Percentiles rank a stretch among this genome's conserved stretches.
Conservation (phyloP, 2,329 filamentous ascomycete genomes). For the Colletotrichum higginsianum region DNA sequence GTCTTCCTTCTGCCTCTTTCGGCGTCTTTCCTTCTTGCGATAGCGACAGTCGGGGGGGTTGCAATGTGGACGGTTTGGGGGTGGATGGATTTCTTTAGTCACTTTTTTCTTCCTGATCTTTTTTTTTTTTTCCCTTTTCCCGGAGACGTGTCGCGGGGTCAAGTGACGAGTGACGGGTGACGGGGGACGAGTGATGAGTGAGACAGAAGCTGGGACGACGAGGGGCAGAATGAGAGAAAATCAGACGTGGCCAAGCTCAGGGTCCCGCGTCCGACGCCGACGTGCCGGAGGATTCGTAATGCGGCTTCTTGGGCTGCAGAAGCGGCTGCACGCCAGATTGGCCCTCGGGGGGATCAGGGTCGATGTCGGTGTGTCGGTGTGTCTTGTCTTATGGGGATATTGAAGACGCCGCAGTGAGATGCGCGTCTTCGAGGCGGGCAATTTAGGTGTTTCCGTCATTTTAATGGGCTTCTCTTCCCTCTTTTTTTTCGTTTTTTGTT, state of each 20-base stretch:
- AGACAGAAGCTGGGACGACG: constrained; percentile 4
- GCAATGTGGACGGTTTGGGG: too few relatives aligned
- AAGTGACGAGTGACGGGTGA: constrained; percentile 17
- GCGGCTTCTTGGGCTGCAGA: constrained; percentile 26
- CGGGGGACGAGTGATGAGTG: background rate
- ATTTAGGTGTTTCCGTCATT: background rate
- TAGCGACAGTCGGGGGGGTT: constrained; percentile 25
- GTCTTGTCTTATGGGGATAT: background rate
- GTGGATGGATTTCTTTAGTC: too few relatives aligned
- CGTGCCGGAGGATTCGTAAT: constrained; percentile 35
- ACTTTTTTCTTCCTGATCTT: too few relatives aligned
- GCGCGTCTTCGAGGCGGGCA: too few relatives aligned
- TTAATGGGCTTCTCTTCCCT: background rate
- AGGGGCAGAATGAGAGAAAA: constrained; percentile 9
- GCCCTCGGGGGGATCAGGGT: background rate
- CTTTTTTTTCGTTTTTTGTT: background rate
- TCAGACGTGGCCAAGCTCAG: background rate
- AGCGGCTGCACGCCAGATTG: constrained; percentile 38
- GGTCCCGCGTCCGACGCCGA: too few relatives aligned
- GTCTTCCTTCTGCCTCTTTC: background rate
- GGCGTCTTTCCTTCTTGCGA: background rate
- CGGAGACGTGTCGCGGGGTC: constrained; percentile 25
- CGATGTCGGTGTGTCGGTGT: background rate
- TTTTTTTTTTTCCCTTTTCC: background rate
- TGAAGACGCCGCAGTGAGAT: background rate